Conservation (phyloP, 1,284 basidiomycete species). For the Tilletia indica region DNA sequence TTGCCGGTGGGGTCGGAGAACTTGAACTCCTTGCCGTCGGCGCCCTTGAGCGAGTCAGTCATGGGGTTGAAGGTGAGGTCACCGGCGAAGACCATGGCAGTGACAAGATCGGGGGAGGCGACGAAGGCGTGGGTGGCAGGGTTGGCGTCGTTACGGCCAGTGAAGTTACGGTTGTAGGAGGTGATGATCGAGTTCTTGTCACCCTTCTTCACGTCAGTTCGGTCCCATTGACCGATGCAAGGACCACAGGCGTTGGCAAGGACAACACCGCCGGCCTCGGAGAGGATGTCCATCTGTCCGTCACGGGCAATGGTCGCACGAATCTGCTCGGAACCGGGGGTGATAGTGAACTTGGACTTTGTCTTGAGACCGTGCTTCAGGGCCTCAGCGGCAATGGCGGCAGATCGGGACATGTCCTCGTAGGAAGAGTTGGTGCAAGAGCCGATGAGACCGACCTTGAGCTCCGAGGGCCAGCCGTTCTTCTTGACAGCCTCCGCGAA, state of each 20-base stretch:
- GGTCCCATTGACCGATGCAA: conserved; percentile 99
- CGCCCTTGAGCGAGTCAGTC: conserved; percentile 80
- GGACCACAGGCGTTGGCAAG: conserved; percentile 98
- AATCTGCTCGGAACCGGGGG: conserved; percentile 96
- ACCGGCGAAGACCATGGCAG: conserved; percentile 93
- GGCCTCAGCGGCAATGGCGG: conserved; percentile 88
- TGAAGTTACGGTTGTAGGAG: conserved; percentile 99
- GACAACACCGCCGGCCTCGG: conserved; percentile 83
- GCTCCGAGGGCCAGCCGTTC: conserved; percentile 93
- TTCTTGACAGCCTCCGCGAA: conserved; percentile 88
- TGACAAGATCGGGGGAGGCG: conserved; percentile 95
- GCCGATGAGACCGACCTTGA: conserved; percentile 95
- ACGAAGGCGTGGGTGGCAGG: conserved; percentile 98
- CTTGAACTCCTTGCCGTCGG: conserved; percentile 96
- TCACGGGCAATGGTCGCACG: conserved; percentile 96
- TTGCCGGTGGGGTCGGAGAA: conserved; percentile 84
- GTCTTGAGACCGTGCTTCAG: conserved; percentile 78
- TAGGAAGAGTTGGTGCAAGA: conserved; percentile 99
- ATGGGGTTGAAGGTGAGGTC: conserved; percentile 94
- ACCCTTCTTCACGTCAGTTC: conserved; percentile 93
- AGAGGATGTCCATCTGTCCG: conserved; percentile 84
- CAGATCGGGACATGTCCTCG: conserved; percentile 98
- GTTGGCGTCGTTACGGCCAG: conserved; percentile 98
- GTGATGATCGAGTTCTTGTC: conserved; percentile 89
- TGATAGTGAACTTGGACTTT: conserved; percentile 95